Evolutionary conservation across 2,329 filamentous ascomycete genomes (phyloP).

Genomic region (Tolypocladium sp.): DNA sequence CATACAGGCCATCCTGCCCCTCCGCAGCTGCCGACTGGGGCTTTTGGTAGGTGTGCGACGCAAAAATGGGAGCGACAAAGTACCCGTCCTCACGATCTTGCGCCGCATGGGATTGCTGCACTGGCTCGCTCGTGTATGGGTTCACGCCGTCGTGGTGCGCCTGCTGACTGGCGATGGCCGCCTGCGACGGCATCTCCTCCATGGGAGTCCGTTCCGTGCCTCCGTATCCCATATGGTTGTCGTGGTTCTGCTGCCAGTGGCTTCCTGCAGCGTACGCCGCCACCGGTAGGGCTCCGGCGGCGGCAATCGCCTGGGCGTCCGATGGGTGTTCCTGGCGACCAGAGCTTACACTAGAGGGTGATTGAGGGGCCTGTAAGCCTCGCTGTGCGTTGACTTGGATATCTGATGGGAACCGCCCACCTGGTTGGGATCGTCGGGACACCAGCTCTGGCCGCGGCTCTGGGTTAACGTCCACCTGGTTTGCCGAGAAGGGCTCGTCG

Average conservation of each 20-base stretch:
- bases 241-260: slow-evolving; percentile 18
- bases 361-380: slow-evolving; percentile 71
- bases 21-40: not conserved
- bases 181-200: slow-evolving; percentile 40
- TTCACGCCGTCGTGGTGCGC: slow-evolving; percentile 48
- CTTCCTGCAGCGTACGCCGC: slow-evolving; percentile 20
- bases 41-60: slow-evolving; percentile 7
- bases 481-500: slow-evolving; percentile 51
- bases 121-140: slow-evolving; percentile 42
- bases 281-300: slow-evolving; percentile 42
- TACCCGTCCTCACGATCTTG: slow-evolving; percentile 6
- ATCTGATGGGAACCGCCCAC: slow-evolving; percentile 95
- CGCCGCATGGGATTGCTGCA: slow-evolving; percentile 13
- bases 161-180: slow-evolving; percentile 38
- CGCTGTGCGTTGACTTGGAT: slow-evolving; percentile 70
- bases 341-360: slow-evolving; percentile 75
- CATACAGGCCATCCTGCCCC: not conserved
- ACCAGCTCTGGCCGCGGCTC: slow-evolving; percentile 39
- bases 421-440: slow-evolving; percentile 70
- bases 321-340: slow-evolving; percentile 33
- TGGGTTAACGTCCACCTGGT: slow-evolving; percentile 33
- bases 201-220: slow-evolving; percentile 34
- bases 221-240: slow-evolving; percentile 30
- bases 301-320: slow-evolving; percentile 51
- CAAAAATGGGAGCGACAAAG: slow-evolving; percentile 11